Evolutionary conservation across 305 asterid species (phyloP).

Genomic region (Fraxinus sp.): DNA sequence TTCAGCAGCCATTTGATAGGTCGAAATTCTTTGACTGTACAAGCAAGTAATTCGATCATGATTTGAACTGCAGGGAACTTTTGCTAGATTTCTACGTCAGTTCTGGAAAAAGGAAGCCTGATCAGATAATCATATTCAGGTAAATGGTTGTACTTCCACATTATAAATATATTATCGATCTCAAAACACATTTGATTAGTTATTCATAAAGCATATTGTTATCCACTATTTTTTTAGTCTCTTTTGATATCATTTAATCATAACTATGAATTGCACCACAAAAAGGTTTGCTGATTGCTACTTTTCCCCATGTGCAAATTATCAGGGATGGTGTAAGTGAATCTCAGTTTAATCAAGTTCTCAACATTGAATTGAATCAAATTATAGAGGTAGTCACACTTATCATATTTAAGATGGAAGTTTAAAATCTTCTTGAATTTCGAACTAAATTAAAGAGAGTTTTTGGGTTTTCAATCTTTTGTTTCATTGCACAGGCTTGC

Average conservation of each 20-base stretch:
- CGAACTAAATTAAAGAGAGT: background rate
- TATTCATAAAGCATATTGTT: too few species aligned
- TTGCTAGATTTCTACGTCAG: slow-evolving; percentile 56
- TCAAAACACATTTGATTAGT: background rate
- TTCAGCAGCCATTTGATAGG: background rate
- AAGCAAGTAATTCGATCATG: background rate
- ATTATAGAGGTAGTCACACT: slow-evolving; percentile 59
- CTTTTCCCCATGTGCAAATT: background rate
- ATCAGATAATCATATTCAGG: slow-evolving; percentile 68
- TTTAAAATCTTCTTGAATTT: background rate
- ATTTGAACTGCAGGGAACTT: slow-evolving; percentile 49
- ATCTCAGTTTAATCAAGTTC: slow-evolving; percentile 87
- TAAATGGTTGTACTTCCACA: background rate
- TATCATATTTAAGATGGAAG: background rate
- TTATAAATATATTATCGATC: background rate
- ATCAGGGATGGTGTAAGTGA: slow-evolving; percentile 98
- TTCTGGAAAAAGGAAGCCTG: slow-evolving; percentile 56
- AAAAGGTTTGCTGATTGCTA: background rate
- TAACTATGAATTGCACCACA: background rate
- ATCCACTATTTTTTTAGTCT: too few species aligned
- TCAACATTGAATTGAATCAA: slow-evolving; percentile 77
- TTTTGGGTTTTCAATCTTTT: background rate
- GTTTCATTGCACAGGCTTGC: slow-evolving; percentile 61
- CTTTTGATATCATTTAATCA: background rate
- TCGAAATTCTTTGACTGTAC: background rate